These are phyloP conservation scores for Aspergillus neotritici DNA, from an alignment of 2,329 filamentous ascomycete genomes.

Conservation along the genomic window DNA sequence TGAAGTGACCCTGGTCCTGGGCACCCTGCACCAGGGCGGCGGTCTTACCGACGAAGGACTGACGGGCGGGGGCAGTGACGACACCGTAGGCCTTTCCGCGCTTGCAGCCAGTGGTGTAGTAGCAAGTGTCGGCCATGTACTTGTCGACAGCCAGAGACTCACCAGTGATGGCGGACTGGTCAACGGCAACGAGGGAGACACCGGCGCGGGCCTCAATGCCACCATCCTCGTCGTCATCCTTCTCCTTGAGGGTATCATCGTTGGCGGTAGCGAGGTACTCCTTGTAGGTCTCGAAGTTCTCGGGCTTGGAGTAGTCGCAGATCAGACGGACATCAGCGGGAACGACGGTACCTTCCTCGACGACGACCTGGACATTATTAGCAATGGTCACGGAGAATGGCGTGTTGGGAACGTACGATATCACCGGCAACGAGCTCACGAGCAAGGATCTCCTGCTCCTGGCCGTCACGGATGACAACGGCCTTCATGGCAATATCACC, in stretches of 20 bases:
- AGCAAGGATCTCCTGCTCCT: constrained; percentile 62
- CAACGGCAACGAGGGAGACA: constrained; percentile 61
- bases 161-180: constrained; percentile 76
- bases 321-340: constrained; percentile 67
- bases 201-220: constrained; percentile 54
- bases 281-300: constrained; percentile 62
- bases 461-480: constrained; percentile 61
- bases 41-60: constrained; percentile 72
- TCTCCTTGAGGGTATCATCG: constrained; percentile 56
- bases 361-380: constrained; percentile 47
- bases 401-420: constrained; percentile 51
- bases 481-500: constrained; percentile 74
- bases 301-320: constrained; percentile 64
- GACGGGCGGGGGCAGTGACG: constrained; percentile 60
- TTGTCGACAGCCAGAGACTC: constrained; percentile 61
- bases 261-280: constrained; percentile 59
- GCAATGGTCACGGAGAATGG: background rate
- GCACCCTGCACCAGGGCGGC: constrained; percentile 69
- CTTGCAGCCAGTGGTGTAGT: constrained; percentile 79
- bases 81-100: constrained; percentile 70
- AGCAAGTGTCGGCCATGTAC: constrained; percentile 67
- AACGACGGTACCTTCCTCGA: constrained; percentile 67
- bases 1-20: constrained; percentile 72
- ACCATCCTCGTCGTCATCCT: constrained; percentile 51
- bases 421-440: constrained; percentile 71